These are phyloP conservation scores for Cinnamomum chago DNA, from an alignment of 164 flowering plant species.

Conservation along the genomic window DNA sequence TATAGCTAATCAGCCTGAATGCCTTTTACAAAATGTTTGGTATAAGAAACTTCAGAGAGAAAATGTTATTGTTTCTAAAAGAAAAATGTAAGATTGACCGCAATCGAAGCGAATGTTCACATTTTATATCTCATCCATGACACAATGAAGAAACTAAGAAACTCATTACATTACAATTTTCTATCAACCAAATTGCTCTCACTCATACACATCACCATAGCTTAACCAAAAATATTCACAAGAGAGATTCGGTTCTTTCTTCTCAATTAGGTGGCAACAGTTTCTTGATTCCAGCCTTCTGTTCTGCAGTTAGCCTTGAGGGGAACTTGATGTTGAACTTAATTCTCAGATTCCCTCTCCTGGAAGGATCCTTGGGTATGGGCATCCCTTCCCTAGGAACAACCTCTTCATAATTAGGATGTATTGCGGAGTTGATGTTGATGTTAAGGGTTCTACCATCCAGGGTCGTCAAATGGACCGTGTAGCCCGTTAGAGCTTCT, in stretches of 20 bases:
- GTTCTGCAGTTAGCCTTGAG: constrained; percentile 48
- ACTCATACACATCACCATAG: background rate
- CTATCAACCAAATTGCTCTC: background rate
- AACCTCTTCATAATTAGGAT: constrained; percentile 59
- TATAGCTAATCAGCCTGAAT: too few relatives aligned
- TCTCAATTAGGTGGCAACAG: constrained; percentile 26
- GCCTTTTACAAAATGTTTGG: too few relatives aligned
- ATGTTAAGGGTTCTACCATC: constrained; percentile 67
- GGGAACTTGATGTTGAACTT: constrained; percentile 71
- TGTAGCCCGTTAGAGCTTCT: constrained; percentile 66
- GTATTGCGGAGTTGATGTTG: constrained; percentile 51
- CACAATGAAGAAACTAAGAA: too few relatives aligned
- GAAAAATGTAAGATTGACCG: too few relatives aligned
- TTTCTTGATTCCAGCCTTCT: constrained; percentile 63
- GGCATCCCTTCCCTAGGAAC: constrained; percentile 84
- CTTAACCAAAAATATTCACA: background rate
- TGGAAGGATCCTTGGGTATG: constrained; percentile 63
- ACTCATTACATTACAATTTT: background rate
- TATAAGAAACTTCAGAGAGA: too few relatives aligned
- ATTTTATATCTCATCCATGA: too few relatives aligned
- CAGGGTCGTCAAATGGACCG: constrained; percentile 50
- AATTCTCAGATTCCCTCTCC: constrained; percentile 62
- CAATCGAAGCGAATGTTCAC: too few relatives aligned
- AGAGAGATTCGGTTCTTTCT: background rate
- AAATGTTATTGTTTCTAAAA: too few relatives aligned